Base-by-base conservation (phyloP, 2,329 filamentous ascomycete genomes). In the Fusarium illudens region DNA sequence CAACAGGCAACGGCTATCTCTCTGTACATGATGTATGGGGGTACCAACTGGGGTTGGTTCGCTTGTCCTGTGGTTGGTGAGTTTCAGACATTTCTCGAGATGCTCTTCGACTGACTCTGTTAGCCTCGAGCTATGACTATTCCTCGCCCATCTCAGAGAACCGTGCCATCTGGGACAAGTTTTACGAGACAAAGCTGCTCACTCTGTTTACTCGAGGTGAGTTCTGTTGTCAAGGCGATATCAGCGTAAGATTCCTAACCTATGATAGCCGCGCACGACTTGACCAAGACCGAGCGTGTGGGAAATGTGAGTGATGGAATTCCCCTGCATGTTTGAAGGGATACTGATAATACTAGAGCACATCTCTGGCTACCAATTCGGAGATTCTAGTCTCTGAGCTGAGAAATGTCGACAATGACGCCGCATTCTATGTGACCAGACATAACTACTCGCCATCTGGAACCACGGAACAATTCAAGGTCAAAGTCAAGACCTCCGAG, bases 1-100 rank as follows among this genome's bases (percentile, higher is more conserved):
- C 85, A 90, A 68, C 80, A 85, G 1, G 83, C 89, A 4, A 87
- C 86, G 0, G 86, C 86, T 0, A 83, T 89, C 57, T 88, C 83
- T 29, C 75, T 90, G 2, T 90, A 90, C 73, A 90, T 90, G 87
- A 77, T 88, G 53, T 90, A 84, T 54, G 88, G 88, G 4, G 88
- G 88, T 3, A 90, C 88, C 0, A 89, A 86, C 64, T 90, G 87
- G 87, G 88, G 87, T 6, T 84, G 84, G 49, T 77, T 88, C 29
- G 84, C 86, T 12, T 83, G 83, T 4, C 86, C 88, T 0, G 83
- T 86, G 1, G 86, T 87, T 29, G 59, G 53, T 58, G n/a, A 44
- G 58, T 39, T 7, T 37, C 7, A 22, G 25, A 1, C 3, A 10
- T 50, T 3, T 8, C 11, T 7, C 12, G 25, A 34, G 15, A 34